Evolutionary conservation across 2,329 filamentous ascomycete genomes (phyloP), one percentile per base, ranked within the genome.

Genomic region (Sclerotinia glacialis): DNA sequence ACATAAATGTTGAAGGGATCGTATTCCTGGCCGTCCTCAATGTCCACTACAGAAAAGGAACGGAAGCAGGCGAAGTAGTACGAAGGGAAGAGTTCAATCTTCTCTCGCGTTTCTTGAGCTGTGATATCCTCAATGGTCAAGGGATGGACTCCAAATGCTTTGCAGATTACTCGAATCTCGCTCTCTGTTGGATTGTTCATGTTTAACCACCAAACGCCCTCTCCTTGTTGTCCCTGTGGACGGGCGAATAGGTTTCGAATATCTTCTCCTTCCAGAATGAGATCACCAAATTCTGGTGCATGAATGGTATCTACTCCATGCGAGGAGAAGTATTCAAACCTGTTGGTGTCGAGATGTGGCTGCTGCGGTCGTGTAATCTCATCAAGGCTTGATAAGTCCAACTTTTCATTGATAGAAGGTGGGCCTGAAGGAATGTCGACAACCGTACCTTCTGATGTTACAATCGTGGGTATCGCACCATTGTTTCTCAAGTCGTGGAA

Each of bases 31-130:
- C 89, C 89, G 44, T 88, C 85, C 72, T 91, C 89, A 72, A 96
- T 90, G 71, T 92, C 83, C 65, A 94, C 90, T 12, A 85, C 80
- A 72, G 87, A 90, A 81, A 98, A 99, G 2, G 93, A 97, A 64
- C 94, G 88, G 84, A 98, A 99, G 78, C 92, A 96, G 61, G 97
- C 92, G 78, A 99, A 98, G 80, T 99, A 99, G 81, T 99, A 99
- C 52, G 93, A 92, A 31, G 92, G 91, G 80, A 99, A 99, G 31
- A 99, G 84, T 79, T 99, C 95, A 66, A 99, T 97, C 82, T 99
- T 99, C 80, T 99, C 95, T 53, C 95, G 93, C 14, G 93, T 90
- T 79, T 99, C 95, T 77, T 97, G 93, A 0, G 92, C 96, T 68
- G 89, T 89, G 72, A 99, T 97, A 81, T 99, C 95, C 78, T 99